These are phyloP conservation scores for Xylaria intraflava DNA, from an alignment of 495 filamentous ascomycete species.

Conservation along the genomic window DNA sequence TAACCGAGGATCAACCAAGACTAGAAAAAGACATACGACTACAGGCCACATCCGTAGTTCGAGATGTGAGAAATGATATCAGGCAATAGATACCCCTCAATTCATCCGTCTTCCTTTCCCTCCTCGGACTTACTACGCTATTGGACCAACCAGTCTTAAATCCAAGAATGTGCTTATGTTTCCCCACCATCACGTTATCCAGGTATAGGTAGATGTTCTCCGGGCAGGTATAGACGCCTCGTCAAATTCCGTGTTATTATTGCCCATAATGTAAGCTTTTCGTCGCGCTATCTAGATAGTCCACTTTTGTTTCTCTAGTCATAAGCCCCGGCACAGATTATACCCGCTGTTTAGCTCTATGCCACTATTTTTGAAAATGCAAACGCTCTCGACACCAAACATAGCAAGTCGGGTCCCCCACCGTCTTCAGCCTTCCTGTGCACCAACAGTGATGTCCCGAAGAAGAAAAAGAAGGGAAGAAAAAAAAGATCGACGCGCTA, in stretches of 20 bases:
- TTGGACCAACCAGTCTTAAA: too few species aligned
- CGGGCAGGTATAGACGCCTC: too few species aligned
- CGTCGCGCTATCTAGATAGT: not conserved
- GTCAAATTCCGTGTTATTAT: not conserved
- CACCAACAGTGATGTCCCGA: not conserved
- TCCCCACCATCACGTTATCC: too few species aligned
- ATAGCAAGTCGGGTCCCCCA: not conserved
- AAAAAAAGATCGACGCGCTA: not conserved
- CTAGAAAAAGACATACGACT: too few species aligned
- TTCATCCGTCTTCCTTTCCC: too few species aligned
- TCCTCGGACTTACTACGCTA: too few species aligned
- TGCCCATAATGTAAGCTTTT: not conserved
- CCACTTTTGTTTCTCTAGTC: slow-evolving; percentile 1
- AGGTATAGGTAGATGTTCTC: too few species aligned
- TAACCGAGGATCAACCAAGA: too few species aligned
- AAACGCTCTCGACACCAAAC: slow-evolving; percentile 3
- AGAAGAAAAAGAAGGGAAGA: not conserved
- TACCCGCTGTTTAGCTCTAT: slow-evolving; percentile 2
- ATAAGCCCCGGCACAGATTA: not conserved
- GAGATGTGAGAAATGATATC: too few species aligned
- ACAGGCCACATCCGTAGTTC: too few species aligned
- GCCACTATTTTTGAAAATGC: not conserved
- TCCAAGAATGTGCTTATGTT: too few species aligned
- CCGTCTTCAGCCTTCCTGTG: not conserved
- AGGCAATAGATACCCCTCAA: too few species aligned